These are phyloP conservation scores for Lolium multiflorum DNA, from an alignment of 176 grass and related monocot genomes.

Conservation along the genomic window DNA sequence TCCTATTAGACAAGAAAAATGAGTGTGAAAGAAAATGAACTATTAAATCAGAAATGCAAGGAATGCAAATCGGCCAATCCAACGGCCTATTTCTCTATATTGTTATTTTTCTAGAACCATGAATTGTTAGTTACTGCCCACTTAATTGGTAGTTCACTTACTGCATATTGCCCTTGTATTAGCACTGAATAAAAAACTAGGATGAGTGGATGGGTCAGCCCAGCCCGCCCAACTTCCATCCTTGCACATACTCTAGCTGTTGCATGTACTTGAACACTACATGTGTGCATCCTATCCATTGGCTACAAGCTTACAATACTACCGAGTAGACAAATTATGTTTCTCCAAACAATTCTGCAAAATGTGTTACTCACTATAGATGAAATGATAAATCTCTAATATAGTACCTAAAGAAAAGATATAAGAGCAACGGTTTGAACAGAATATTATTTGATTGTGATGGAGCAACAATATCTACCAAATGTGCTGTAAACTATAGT, in stretches of 20 bases:
- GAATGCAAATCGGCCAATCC: background rate
- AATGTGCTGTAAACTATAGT: background rate
- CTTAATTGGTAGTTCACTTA: background rate
- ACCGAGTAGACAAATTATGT: background rate
- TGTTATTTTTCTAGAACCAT: background rate
- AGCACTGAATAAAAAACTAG: background rate
- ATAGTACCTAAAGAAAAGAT: background rate
- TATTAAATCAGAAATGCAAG: background rate
- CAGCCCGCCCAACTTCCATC: background rate
- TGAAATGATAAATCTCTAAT: background rate
- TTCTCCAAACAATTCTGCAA: background rate
- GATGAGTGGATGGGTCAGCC: background rate
- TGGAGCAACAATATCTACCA: background rate
- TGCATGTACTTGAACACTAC: background rate
- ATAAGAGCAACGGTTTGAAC: slow-evolving; percentile 28
- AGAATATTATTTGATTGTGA: background rate
- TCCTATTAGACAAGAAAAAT: background rate
- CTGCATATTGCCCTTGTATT: background rate
- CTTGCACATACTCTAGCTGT: background rate
- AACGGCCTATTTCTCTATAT: background rate
- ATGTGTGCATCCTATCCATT: background rate
- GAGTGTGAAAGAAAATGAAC: background rate
- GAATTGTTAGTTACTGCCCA: background rate
- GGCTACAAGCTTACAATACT: background rate
- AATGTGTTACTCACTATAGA: background rate